Evolutionary conservation across 306 rosid species (phyloP).

Genomic region (Rosa lucieae): DNA sequence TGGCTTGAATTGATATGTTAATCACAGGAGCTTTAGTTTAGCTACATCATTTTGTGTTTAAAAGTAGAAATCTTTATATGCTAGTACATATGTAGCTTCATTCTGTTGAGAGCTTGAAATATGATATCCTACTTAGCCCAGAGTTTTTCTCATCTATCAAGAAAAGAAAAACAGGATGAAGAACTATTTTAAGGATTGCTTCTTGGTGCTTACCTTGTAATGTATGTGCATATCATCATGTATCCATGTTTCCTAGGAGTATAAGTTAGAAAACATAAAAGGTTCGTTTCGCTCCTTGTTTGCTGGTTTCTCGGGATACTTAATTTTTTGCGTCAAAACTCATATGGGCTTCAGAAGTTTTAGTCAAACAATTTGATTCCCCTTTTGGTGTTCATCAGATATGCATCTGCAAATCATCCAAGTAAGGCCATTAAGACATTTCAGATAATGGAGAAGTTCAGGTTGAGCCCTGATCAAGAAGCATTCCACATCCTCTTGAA

Average conservation of each 20-base stretch:
- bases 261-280: not conserved
- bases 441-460: constrained; percentile 77
- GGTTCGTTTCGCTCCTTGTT: not conserved
- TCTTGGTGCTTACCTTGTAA: not conserved
- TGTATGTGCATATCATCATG: not conserved
- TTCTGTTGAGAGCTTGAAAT: not conserved
- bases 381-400: constrained; percentile 47
- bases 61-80: not conserved
- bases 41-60: not conserved
- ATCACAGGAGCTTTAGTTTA: not conserved
- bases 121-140: not conserved
- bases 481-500: constrained; percentile 56
- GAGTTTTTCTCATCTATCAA: too few species aligned
- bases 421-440: constrained; percentile 58
- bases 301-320: not conserved
- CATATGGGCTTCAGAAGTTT: not conserved
- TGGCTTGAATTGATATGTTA: not conserved
- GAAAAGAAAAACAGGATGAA: not conserved
- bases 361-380: not conserved
- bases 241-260: not conserved
- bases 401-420: constrained; percentile 65
- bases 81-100: not conserved
- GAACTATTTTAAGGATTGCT: not conserved
- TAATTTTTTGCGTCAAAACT: not conserved
- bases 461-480: constrained; percentile 68